phyloP scores from a whole-genome alignment of 306 rosid species.

The Cicer judaicum region DNA sequence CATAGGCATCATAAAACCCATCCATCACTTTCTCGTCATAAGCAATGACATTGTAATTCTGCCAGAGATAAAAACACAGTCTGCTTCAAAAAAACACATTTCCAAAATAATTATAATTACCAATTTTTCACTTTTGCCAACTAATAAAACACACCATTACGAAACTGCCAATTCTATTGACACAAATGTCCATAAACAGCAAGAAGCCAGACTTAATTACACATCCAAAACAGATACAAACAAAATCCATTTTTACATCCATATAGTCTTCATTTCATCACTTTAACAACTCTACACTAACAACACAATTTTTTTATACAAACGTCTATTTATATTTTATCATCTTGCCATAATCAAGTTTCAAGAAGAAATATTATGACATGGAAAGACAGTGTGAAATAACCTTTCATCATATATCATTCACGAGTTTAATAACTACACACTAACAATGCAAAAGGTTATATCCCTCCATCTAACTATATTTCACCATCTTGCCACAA shows the following conservation, averaged over 20 bases:
- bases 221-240: slow-evolving; percentile 24
- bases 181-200: slow-evolving; percentile 33
- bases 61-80: slow-evolving; percentile 50
- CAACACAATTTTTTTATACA: neutral
- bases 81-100: slow-evolving; percentile 39
- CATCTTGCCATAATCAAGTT: neutral
- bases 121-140: neutral
- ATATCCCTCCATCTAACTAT: neutral
- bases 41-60: slow-evolving; percentile 87
- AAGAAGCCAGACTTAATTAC: slow-evolving; percentile 4
- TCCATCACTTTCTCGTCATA: slow-evolving; percentile 90
- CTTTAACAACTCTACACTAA: neutral
- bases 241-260: neutral
- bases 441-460: neutral
- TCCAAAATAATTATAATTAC: slow-evolving; percentile 14
- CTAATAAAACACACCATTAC: slow-evolving; percentile 8
- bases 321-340: neutral
- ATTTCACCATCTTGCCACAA: too few species aligned
- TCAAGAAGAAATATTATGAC: neutral
- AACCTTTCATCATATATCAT: slow-evolving; percentile 11
- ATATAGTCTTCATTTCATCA: neutral
- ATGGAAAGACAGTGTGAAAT: neutral
- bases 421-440: neutral
- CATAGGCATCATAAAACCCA: slow-evolving; percentile 92
- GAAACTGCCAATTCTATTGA: too few species aligned